Conservation (phyloP, 1,284 basidiomycete genomes). For the Leccinum olivaceoglutinosum region DNA sequence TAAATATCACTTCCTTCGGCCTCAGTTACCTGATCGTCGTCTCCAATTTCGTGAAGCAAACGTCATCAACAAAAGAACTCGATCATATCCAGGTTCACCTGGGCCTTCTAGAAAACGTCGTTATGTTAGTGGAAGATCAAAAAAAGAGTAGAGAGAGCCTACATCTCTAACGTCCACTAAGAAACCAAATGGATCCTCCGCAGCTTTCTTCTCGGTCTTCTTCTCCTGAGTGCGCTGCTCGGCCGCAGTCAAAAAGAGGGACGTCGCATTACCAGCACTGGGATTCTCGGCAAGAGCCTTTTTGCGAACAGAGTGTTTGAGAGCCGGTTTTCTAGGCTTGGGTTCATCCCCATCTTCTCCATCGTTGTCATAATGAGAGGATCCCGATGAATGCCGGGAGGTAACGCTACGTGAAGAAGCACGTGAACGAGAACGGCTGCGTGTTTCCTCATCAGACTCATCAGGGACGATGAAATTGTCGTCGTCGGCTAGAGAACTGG, state of each 20-base stretch:
- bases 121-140: background rate
- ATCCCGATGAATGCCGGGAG: constrained; percentile 39
- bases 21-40: constrained; percentile 90
- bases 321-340: constrained; percentile 33
- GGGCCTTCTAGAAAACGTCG: constrained; percentile 63
- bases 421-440: constrained; percentile 37
- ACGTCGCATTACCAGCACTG: constrained; percentile 22
- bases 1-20: constrained; percentile 90
- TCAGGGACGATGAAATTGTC: constrained; percentile 65
- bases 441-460: constrained; percentile 48
- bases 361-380: constrained; percentile 26
- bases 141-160: constrained; percentile 20
- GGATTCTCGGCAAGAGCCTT: constrained; percentile 23
- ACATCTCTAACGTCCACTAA: constrained; percentile 75
- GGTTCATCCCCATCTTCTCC: constrained; percentile 29
- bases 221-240: constrained; percentile 74
- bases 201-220: constrained; percentile 78
- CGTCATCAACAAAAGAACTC: constrained; percentile 87
- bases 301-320: constrained; percentile 25
- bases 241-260: constrained; percentile 77
- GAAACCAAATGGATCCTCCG: constrained; percentile 83
- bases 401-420: constrained; percentile 35
- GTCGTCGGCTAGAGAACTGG: constrained; percentile 41
- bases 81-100: constrained; percentile 87
- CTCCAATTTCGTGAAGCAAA: constrained; percentile 88